Evolutionary conservation across 495 filamentous ascomycete genomes (phyloP), one percentile per base, ranked within the genome.

Genomic region (Paragyromitra xinjiangensis): DNA sequence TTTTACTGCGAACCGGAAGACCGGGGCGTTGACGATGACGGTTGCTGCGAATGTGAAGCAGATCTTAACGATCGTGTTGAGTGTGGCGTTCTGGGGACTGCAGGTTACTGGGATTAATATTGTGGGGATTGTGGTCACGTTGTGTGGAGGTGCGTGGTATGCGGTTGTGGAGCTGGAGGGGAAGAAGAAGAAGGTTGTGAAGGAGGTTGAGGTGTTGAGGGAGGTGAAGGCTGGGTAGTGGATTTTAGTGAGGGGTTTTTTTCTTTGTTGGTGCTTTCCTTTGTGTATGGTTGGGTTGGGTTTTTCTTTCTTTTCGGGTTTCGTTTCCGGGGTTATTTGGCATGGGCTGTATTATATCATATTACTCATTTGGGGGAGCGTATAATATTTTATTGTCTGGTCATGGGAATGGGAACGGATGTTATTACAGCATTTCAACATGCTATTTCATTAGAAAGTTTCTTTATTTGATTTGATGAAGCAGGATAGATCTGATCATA

Each of bases 31-130:
- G 71, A 89, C 87, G 7, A 88, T 90, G 83, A 86, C 88, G 1
- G 88, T 90, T 5, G 87, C 85, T 26, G 88, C 85, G 42, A 90
- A 90, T 65, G 81, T 89, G 59, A 89, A 90, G 84, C 88, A 90
- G 82, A 86, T 85, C 67, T 72, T 90, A 55, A 89, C 88, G 1
- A 86, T 90, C n/a, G 64, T 87, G 45, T 62, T 90, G 39, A 87
- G 88, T 24, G 86, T 89, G 39, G 75, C 85, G 7, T 80, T 88
- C 44, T 89, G 89, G 81, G 83, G 85, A 19, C 83, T 89, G 50
- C 77, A 82, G 59, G 85, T 89, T 1, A 85, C 84, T 0, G 58
- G 82, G 51, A 61, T 85, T 69, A 88, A 89, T 71, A 84, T 83
- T 9, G 29, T 84, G 12, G 87, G 85, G 9, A 87, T 87, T 71